phyloP scores from a whole-genome alignment of 148 eudicot genomes.

The Limonium bicolor region DNA sequence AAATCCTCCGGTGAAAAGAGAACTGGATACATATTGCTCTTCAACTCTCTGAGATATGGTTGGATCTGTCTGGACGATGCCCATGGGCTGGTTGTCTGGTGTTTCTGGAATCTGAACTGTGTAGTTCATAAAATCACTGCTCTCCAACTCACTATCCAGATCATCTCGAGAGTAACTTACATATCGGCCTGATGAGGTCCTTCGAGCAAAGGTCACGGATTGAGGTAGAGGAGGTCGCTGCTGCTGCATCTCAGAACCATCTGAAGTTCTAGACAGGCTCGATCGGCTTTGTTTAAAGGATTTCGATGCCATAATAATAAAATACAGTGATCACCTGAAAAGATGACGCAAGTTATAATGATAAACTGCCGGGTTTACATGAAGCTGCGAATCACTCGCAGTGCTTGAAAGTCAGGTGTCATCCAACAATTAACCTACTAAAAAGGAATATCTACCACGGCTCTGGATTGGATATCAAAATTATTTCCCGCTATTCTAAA shows the following conservation, averaged over 20 bases:
- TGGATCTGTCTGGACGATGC: slow-evolving; percentile 1
- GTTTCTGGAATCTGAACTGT: slow-evolving; percentile 15
- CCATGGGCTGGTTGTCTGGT: slow-evolving; percentile 16
- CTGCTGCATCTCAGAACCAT: slow-evolving; percentile 2
- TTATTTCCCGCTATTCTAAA: too few relatives aligned
- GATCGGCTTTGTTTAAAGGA: slow-evolving; percentile 2
- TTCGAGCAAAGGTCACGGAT: slow-evolving; percentile 11
- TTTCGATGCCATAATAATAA: neutral
- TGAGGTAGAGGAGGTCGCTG: slow-evolving; percentile 4
- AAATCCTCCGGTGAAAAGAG: slow-evolving; percentile 16
- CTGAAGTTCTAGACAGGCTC: neutral
- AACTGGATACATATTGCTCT: slow-evolving; percentile 18
- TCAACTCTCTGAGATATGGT: slow-evolving; percentile 14
- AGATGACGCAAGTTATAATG: too few relatives aligned
- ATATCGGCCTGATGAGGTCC: slow-evolving; percentile 15
- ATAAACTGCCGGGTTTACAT: too few relatives aligned
- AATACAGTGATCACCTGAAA: too few relatives aligned
- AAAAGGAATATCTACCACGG: too few relatives aligned
- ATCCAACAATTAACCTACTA: too few relatives aligned
- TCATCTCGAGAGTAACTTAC: slow-evolving; percentile 11
- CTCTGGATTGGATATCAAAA: too few relatives aligned
- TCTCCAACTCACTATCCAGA: slow-evolving; percentile 11
- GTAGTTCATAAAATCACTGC: slow-evolving; percentile 13
- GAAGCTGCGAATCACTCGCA: too few relatives aligned
- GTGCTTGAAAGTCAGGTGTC: too few relatives aligned